Evolutionary conservation across 441 rosid species (phyloP), one percentile per base, ranked within the genome.

Genomic region (Corymbia calophylla): DNA sequence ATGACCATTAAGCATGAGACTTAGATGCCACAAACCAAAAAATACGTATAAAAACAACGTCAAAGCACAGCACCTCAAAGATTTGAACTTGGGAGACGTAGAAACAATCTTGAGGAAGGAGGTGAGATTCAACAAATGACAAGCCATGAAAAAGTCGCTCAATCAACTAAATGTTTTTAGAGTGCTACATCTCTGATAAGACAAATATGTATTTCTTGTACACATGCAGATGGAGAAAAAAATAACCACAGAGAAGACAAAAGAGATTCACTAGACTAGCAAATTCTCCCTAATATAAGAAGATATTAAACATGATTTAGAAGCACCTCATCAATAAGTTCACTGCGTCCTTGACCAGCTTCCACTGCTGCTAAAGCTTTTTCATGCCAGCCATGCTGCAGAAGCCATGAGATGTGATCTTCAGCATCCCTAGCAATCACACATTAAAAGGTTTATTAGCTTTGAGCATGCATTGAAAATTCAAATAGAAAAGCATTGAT

Each of bases 381-480:
- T 93, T 98, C 99, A 91, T 98, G 99, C 93, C 96, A 96, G 73
- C 98, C 98, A 93, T 97, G 99, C 93, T 97, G 97, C 91, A 98
- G 96, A 93, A 98, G 99, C 99, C 99, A 98, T 87, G 98, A 93
- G 89, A 98, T 97, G 91, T 98, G 99, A 94, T 98, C 99, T 94
- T 98, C 99, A 88, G 99, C 95, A 94, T 97, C 99, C 97, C 99
- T 98, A 91, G 82, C 58, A 88, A 90, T 53, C 48, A 86, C 64
- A 68, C 53, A 91, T 70, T 39, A 82, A 87, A 87, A 55, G 86
- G 89, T 53, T 88, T 90, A 21, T 84, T 64, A 88, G 66, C 82
- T 89, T 16, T 51, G 87, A 85, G 60, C 88, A 49, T 21, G 44
- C 66, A 58, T 44, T 70, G 56, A 32, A 86, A 12, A 53, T 86